These are phyloP conservation scores for Coemansia sp. DNA, from an alignment of 371 early-diverging fungal genomes.

Conservation along the genomic window DNA sequence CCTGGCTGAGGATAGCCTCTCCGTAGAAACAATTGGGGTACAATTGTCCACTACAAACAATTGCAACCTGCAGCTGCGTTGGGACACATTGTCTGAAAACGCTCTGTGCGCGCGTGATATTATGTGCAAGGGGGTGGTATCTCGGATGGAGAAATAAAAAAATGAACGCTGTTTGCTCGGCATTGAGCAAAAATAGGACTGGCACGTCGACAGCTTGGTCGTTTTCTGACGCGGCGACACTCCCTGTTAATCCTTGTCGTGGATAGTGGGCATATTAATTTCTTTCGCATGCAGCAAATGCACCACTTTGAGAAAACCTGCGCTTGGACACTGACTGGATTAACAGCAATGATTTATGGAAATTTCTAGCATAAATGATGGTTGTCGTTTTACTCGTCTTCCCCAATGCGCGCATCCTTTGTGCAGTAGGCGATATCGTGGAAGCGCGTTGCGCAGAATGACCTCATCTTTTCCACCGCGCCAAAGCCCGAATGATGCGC, in stretches of 20 bases:
- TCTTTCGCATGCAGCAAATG: neutral
- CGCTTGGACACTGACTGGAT: neutral
- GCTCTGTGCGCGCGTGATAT: conserved; percentile 4
- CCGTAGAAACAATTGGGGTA: neutral
- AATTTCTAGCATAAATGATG: neutral
- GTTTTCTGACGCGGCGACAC: neutral
- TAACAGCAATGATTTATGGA: neutral
- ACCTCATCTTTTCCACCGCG: neutral
- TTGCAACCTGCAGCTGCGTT: neutral
- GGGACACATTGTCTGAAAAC: conserved; percentile 1
- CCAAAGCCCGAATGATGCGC: neutral
- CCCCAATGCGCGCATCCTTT: neutral
- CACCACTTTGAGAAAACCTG: neutral
- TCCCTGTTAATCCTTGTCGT: neutral
- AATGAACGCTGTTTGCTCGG: neutral
- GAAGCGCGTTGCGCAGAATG: neutral
- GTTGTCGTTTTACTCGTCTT: neutral
- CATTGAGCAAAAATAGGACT: neutral
- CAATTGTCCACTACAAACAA: neutral
- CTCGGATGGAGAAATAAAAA: neutral
- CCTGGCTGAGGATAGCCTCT: neutral
- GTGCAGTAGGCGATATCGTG: neutral
- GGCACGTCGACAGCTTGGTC: neutral
- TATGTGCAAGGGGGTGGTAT: neutral
- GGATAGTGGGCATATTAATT: neutral